Evolutionary conservation across 805 yeast species (phyloP).

Genomic region (Starmerella vaccinii): DNA sequence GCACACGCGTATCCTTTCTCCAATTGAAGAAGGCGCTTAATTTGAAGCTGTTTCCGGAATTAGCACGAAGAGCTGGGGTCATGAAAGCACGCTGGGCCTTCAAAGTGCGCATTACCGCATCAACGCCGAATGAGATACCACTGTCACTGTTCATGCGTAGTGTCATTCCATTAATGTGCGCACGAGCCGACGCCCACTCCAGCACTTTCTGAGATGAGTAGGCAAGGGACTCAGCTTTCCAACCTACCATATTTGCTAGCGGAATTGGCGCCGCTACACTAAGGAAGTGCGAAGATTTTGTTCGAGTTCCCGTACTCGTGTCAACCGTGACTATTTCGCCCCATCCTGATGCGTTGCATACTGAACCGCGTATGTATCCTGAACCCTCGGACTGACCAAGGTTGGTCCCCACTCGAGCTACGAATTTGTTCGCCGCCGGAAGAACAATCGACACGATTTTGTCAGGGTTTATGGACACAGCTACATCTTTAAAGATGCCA

Average conservation of each 20-base stretch:
- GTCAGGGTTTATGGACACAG: slow-evolving; percentile 21
- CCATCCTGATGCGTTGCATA: slow-evolving; percentile 53
- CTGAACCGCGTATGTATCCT: slow-evolving; percentile 72
- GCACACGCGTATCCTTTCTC: slow-evolving; percentile 36
- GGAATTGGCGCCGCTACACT: slow-evolving; percentile 45
- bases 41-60: slow-evolving; percentile 56
- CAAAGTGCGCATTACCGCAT: slow-evolving; percentile 48
- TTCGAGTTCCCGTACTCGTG: slow-evolving; percentile 51
- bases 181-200: slow-evolving; percentile 47
- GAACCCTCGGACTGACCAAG: slow-evolving; percentile 96
- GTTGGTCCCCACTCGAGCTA: slow-evolving; percentile 88
- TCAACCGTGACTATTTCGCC: slow-evolving; percentile 52
- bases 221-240: slow-evolving; percentile 45
- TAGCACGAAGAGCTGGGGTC: slow-evolving; percentile 45
- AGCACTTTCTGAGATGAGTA: slow-evolving; percentile 43
- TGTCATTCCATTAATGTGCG: slow-evolving; percentile 38
- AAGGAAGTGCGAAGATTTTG: slow-evolving; percentile 44
- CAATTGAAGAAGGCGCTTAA: slow-evolving; percentile 40
- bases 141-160: slow-evolving; percentile 33
- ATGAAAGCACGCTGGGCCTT: slow-evolving; percentile 39
- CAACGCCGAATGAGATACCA: slow-evolving; percentile 44
- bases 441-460: slow-evolving; percentile 18
- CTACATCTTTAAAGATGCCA: slow-evolving; percentile 21
- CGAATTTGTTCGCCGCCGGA: slow-evolving; percentile 47
- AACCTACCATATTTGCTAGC: slow-evolving; percentile 33